Percentiles rank a stretch among this genome's conserved stretches.
Conservation (phyloP, 805 yeast species). For the Yamadazyma takamatsuzukensis region DNA sequence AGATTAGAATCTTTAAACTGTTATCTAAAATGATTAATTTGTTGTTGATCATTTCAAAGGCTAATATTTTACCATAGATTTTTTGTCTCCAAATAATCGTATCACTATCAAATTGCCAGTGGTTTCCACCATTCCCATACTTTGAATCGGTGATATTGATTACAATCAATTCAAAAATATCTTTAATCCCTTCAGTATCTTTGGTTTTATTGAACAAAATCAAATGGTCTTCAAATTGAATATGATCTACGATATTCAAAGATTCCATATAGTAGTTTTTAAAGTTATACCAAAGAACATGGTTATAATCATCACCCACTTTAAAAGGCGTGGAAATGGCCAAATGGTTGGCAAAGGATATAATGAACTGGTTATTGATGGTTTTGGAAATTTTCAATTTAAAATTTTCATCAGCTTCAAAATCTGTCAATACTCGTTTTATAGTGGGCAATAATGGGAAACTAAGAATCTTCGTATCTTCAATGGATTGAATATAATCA, state of each 20-base stretch:
- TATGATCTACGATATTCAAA: conserved; percentile 31
- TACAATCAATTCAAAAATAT: conserved; percentile 34
- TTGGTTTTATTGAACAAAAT: conserved; percentile 28
- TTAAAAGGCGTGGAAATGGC: conserved; percentile 29
- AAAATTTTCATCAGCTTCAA: conserved; percentile 14
- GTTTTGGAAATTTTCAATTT: conserved; percentile 21
- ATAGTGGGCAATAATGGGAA: conserved; percentile 30
- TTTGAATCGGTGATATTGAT: conserved; percentile 28
- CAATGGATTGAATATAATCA: conserved; percentile 23
- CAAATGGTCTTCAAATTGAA: conserved; percentile 33
- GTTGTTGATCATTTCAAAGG: conserved; percentile 7
- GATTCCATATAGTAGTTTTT: conserved; percentile 28
- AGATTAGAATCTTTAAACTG: conserved; percentile 7
- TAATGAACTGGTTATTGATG: conserved; percentile 21
- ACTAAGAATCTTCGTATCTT: conserved; percentile 17
- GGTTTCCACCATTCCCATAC: conserved; percentile 32
- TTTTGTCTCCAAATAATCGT: conserved; percentile 32
- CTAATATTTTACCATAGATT: conserved; percentile 3
- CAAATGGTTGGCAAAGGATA: conserved; percentile 25
- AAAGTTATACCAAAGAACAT: conserved; percentile 38
- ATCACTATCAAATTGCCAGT: conserved; percentile 35
- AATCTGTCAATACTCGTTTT: conserved; percentile 20
- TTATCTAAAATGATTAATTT: conserved; percentile 9
- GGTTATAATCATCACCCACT: conserved; percentile 20
- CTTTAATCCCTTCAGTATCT: conserved; percentile 13